Evolutionary conservation across 1,284 basidiomycete genomes (phyloP), one percentile per base, ranked within the genome.

Genomic region (Cutaneotrichosporon spelunceum): DNA sequence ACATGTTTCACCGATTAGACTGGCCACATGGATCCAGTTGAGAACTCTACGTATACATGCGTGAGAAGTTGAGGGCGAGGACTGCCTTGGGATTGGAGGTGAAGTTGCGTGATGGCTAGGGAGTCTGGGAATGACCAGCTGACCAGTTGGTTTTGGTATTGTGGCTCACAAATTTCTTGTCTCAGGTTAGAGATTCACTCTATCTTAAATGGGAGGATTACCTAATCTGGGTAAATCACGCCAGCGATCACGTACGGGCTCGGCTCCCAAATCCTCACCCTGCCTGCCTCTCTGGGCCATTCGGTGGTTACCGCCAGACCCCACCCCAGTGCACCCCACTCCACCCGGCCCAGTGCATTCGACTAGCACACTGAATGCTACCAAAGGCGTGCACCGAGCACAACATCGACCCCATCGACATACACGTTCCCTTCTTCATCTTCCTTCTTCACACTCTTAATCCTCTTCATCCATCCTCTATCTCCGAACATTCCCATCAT

Each of bases 181-280:
- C 30, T 7, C 30, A n/a, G n/a, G n/a, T n/a, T n/a, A 23, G 8
- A 45, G n/a, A 45, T 45, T 49, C 26, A 4, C 26, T 13, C 16
- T 49, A 9, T 23, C 11, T 5, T 27, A 49, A 27, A 27, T 27
- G 26, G 47, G 10, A 24, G 47, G 47, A 29, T 13, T 49, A 19
- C 27, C 14, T 49, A 49, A 49, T 27, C 13, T 19, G 26, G 26
- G 5, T 49, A 49, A 49, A 49, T 49, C 47, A 49, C 47, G 47
- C 47, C 47, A 49, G 47, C 47, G 47, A 49, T 49, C 47, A 49
- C 47, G 47, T 1, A 21, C 44, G 1, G 30, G 4, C 24, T 49
- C 26, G 30, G 4, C 24, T 49, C 26, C 47, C 47, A 27, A 49
- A 49, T 49, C 26, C 14, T 49, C 24, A n/a, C n/a, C 44, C 5